Percentiles rank a stretch among this genome's conserved stretches.
Evolutionary conservation across 768 basidiomycete genomes (phyloP).

Genomic region (Pilatotrama ljubarskyi): DNA sequence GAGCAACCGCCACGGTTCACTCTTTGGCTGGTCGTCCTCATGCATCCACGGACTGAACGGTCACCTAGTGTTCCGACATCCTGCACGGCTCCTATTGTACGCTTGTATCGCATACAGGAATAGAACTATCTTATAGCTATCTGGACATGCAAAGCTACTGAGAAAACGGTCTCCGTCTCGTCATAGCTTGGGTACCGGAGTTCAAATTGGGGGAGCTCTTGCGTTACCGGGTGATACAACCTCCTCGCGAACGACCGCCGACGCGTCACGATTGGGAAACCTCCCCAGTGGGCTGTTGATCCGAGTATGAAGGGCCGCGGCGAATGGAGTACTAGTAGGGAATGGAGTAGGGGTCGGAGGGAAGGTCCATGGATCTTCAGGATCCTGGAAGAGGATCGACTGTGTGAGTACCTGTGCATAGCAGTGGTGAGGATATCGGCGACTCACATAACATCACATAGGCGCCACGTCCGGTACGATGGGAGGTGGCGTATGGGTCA

Average conservation of each 20-base stretch:
- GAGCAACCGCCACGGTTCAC: constrained; percentile 48
- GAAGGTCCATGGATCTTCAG: constrained; percentile 8
- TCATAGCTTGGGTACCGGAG: no score
- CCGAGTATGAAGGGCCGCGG: background rate
- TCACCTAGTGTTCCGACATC: constrained; percentile 67
- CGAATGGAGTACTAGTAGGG: no score
- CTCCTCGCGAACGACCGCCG: background rate
- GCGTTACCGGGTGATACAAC: background rate
- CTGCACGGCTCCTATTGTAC: background rate
- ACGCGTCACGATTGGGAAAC: background rate
- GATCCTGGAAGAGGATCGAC: constrained; percentile 4
- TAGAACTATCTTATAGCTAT: no score
- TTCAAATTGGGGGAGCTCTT: no score
- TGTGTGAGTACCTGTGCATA: background rate
- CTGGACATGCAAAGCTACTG: no score
- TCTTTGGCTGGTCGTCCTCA: constrained; percentile 62
- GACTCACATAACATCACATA: constrained; percentile 1
- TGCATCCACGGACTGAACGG: constrained; percentile 45
- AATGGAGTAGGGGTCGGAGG: constrained; percentile 2
- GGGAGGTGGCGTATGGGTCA: background rate
- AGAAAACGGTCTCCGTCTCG: no score
- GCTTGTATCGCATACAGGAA: no score
- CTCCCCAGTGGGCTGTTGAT: background rate
- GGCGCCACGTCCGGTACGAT: background rate
- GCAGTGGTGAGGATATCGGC: background rate